Base-by-base conservation (phyloP, 2,329 filamentous ascomycete species). In the Aspergillus texensis region DNA sequence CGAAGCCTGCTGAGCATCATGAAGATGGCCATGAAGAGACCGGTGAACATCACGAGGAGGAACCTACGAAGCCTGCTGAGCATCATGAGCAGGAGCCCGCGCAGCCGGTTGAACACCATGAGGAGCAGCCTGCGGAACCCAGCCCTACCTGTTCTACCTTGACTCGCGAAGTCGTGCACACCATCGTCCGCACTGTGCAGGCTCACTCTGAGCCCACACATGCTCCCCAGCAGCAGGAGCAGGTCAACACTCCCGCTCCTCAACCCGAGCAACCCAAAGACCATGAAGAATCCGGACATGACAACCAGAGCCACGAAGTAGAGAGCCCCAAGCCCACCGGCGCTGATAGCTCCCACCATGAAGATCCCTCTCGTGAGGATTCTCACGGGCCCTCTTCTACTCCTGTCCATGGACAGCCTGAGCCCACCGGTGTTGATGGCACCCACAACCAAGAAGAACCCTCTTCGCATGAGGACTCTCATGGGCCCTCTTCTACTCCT, bases 111-210 rank as follows among this genome's bases (percentile, higher is more conserved):
- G 45, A 26, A 16, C 12, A 48, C 11, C 12, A n/a, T 10, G 5
- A 16, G 26, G 46, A 48, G 62, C 0, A 32, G n/a, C 43, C 21
- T 11, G 21, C 11, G 14, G 28, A 36, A n/a, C 52, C 52, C 4
- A 19, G 4, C 14, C 30, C 48, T 9, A 55, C 68, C 24, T 73
- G 71, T 52, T 46, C 61, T 6, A 66, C 69, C 3, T n/a, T 67
- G 56, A 57, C 62, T 1, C 66, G 69, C 14, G 65, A 75, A 53
- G 65, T 75, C 21, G 70, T 74, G 6, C 71, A 62, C 50, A 75
- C 74, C 0, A 66, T 75, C 24, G 75, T 66, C 2, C 43, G 67
- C 50, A 71, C 67, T 21, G 59, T 67, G 19, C 61, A 62, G 4
- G 12, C 3, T 6, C 16, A 50, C 28, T 39, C 39, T 34, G 11